Evolutionary conservation across 306 rosid genomes (phyloP), one percentile per base, ranked within the genome.

Genomic region (Cajanus cajan): DNA sequence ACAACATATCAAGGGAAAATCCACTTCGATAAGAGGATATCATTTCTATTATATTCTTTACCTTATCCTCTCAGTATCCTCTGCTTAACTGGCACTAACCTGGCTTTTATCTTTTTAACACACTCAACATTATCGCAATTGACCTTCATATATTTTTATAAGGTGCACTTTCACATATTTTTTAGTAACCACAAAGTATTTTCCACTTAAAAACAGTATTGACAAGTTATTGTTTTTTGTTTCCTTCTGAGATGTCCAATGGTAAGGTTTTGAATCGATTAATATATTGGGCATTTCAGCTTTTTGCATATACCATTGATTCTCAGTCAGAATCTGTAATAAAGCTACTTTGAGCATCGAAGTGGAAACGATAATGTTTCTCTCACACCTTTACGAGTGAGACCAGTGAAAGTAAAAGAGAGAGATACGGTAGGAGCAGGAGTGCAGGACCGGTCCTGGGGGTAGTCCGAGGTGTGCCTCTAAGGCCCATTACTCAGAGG

Each of bases 41-140:
- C 21, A 40, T 76, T 41, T 72, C 59, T 48, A 69, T 47, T 39
- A 31, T 61, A 77, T 72, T 77, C 62, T 71, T 77, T 70, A 40
- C 51, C 85, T 82, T 82, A 82, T 77, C 78, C 78, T 68, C 72
- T 15, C 43, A n/a, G n/a, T 39, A 11, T 79, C 59, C 47, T 28
- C 31, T 64, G 64, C 80, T 57, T 66, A 43, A 66, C 52, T 81
- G 45, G 71, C 84, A 74, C 58, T 34, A 50, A 47, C 58, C 63
- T 68, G 54, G 24, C 48, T 68, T 76, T 74, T 12, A 10, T 31
- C 76, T 67, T 44, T 81, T 52, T 57, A 22, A 75, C 66, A 44
- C 65, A 68, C 73, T 58, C 24, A 28, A 37, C 63, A 33, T 31
- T 34, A 57, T 67, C 48, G 58, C 40, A 59, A 57, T 75, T 82